Evolutionary conservation across 805 yeast genomes (phyloP).

Genomic region (Hanseniaspora nectarophila): DNA sequence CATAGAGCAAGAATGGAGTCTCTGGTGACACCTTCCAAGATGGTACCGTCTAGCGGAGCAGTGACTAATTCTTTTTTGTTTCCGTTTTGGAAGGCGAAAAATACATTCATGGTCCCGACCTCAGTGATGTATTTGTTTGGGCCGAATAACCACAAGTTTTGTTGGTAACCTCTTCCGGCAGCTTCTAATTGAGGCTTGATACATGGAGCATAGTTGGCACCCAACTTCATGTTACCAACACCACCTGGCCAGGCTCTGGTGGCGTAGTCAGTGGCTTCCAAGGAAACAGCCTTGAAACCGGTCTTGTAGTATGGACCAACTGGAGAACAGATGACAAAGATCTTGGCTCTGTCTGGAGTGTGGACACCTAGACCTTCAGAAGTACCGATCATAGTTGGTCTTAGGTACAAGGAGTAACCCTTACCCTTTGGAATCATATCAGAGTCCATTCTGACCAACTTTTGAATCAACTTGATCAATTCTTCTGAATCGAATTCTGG

Average conservation of each 20-base stretch:
- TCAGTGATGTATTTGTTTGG: constrained; percentile 80
- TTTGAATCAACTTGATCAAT: constrained; percentile 60
- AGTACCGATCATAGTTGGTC: constrained; percentile 95
- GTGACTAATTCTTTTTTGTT: constrained; percentile 78
- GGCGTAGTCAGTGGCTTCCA: constrained; percentile 92
- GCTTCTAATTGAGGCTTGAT: constrained; percentile 84
- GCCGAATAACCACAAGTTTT: constrained; percentile 93
- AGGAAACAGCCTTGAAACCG: constrained; percentile 87
- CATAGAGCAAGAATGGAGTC: constrained; percentile 72
- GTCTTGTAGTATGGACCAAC: constrained; percentile 94
- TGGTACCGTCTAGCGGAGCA: constrained; percentile 95
- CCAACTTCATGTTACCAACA: constrained; percentile 88
- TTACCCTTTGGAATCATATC: constrained; percentile 69
- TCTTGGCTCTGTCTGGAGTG: constrained; percentile 65
- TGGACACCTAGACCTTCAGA: constrained; percentile 78
- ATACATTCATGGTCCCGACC: constrained; percentile 95
- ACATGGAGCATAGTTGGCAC: constrained; percentile 97
- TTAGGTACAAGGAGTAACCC: constrained; percentile 83
- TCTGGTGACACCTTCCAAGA: constrained; percentile 92
- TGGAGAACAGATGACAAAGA: constrained; percentile 84
- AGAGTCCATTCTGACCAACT: constrained; percentile 62
- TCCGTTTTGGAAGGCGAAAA: constrained; percentile 70
- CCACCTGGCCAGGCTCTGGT: constrained; percentile 99
- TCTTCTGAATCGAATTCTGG: constrained; percentile 77
- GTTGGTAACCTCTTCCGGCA: constrained; percentile 83